Conservation (phyloP, 805 yeast genomes). For the Sugiyamaella qingdaonensis region DNA sequence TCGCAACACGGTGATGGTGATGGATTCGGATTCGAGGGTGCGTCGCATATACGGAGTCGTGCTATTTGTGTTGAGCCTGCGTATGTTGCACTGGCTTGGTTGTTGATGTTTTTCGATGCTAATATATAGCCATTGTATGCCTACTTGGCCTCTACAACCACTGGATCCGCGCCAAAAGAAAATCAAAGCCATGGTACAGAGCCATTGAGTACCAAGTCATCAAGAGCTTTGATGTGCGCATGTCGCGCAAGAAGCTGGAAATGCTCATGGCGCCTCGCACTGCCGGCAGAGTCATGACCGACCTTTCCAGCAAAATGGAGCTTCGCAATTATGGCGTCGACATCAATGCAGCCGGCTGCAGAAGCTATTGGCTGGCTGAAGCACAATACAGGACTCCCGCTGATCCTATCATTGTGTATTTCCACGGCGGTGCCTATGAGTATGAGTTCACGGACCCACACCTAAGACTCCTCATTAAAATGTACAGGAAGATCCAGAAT, state of each 20-base stretch:
- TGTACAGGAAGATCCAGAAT: conserved; percentile 6
- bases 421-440: conserved; percentile 20
- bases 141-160: background rate
- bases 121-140: background rate
- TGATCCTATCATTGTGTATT: conserved; percentile 17
- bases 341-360: background rate
- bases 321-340: background rate
- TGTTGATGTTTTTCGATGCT: too few species aligned
- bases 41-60: background rate
- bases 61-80: background rate
- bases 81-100: background rate
- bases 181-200: background rate
- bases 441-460: conserved; percentile 2
- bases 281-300: background rate
- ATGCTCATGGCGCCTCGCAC: background rate
- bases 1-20: too few species aligned
- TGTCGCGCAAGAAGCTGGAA: background rate
- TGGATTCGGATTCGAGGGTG: too few species aligned
- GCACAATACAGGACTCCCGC: conserved; percentile 9
- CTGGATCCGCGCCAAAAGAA: background rate
- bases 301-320: background rate
- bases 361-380: conserved; percentile 15
- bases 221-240: background rate
- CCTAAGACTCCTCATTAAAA: background rate
- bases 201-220: background rate